These are phyloP conservation scores for Citrus medica DNA, from an alignment of 345 rosid genomes.

Conservation along the genomic window DNA sequence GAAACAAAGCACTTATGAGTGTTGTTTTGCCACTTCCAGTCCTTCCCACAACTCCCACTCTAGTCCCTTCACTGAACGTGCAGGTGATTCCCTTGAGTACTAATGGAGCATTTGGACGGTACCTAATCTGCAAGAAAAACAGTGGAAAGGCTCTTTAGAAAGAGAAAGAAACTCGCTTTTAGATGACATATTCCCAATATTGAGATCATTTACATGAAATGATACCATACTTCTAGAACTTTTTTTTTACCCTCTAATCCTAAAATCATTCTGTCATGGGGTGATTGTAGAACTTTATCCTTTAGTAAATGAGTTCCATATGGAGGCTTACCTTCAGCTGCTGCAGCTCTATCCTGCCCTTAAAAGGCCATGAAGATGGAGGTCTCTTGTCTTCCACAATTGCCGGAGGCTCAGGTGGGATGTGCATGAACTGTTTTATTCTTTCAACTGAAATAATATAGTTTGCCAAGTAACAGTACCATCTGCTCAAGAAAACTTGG, in stretches of 20 bases:
- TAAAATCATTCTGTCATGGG: not conserved
- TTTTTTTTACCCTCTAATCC: not conserved
- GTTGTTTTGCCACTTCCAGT: slow-evolving; percentile 95
- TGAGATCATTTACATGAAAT: not conserved
- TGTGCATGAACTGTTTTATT: slow-evolving; percentile 69
- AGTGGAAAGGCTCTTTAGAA: not conserved
- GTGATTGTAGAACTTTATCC: not conserved
- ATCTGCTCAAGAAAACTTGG: slow-evolving; percentile 51
- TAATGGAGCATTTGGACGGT: slow-evolving; percentile 62
- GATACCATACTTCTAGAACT: not conserved
- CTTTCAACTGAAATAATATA: slow-evolving; percentile 69
- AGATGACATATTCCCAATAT: not conserved
- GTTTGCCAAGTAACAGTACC: slow-evolving; percentile 62
- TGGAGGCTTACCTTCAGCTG: slow-evolving; percentile 45
- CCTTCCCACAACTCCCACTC: slow-evolving; percentile 87
- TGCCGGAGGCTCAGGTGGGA: slow-evolving; percentile 62
- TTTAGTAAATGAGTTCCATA: not conserved
- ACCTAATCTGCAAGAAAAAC: slow-evolving; percentile 42
- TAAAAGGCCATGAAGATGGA: slow-evolving; percentile 61
- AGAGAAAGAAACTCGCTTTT: not conserved
- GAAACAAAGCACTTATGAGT: slow-evolving; percentile 80
- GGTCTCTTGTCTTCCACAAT: slow-evolving; percentile 57
- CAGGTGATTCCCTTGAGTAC: slow-evolving; percentile 78
- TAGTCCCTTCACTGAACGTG: slow-evolving; percentile 65
- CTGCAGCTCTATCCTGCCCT: slow-evolving; percentile 65